phyloP scores from a whole-genome alignment of 306 rosid species.

The Malus orientalis region DNA sequence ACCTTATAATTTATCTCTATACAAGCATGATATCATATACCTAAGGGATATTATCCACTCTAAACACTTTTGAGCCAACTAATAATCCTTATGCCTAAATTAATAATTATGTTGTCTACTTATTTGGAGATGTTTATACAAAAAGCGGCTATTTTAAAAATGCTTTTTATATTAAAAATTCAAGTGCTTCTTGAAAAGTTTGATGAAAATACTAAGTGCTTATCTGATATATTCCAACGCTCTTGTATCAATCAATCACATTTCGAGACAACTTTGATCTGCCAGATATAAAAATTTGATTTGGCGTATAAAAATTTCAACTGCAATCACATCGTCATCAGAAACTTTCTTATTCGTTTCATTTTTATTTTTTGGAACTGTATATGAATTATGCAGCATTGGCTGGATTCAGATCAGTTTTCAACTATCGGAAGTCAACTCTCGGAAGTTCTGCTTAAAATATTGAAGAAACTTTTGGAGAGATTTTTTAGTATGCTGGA shows the following conservation, averaged over 20 bases:
- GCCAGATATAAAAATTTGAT: background rate
- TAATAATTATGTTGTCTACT: background rate
- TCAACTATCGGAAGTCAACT: conserved; percentile 14
- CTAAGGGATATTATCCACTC: too few relatives aligned
- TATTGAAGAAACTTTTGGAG: background rate
- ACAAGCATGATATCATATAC: too few relatives aligned
- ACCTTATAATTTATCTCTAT: too few relatives aligned
- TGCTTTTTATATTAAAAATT: too few relatives aligned
- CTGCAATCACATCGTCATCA: background rate
- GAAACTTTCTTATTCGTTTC: background rate
- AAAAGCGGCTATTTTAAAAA: too few relatives aligned
- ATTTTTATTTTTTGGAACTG: background rate
- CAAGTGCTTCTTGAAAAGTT: background rate
- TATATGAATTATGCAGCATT: background rate
- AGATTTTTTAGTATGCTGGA: too few relatives aligned
- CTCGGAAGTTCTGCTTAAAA: background rate
- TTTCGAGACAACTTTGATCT: conserved; percentile 6
- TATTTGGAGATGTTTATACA: too few relatives aligned
- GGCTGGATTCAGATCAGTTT: background rate
- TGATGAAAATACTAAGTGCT: background rate
- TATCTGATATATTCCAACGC: background rate
- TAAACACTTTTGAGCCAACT: background rate
- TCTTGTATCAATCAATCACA: conserved; percentile 20
- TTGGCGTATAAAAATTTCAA: conserved; percentile 10
- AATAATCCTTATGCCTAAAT: background rate